Conservation (phyloP, 495 filamentous ascomycete genomes). For the Penicillium argentinense region DNA sequence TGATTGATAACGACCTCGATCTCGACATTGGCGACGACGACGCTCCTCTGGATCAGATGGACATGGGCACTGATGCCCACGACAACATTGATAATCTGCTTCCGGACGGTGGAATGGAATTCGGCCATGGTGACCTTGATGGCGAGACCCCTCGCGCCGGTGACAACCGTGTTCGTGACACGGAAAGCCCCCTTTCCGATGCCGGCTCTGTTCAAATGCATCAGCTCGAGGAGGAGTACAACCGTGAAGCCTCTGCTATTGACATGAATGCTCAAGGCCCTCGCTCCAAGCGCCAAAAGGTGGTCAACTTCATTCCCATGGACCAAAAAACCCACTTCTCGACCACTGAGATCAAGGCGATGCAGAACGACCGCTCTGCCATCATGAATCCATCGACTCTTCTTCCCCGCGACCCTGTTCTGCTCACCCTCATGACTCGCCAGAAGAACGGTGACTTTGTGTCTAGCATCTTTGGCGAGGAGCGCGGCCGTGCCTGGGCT, state of each 20-base stretch:
- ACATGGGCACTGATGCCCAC: conserved; percentile 31
- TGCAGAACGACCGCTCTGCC: conserved; percentile 73
- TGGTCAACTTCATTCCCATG: conserved; percentile 52
- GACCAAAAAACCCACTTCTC: conserved; percentile 65
- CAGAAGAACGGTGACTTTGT: conserved; percentile 89
- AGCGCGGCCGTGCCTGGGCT: conserved; percentile 76
- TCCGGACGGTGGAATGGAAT: conserved; percentile 45
- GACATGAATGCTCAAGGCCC: too few relatives aligned
- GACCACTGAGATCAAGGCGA: conserved; percentile 64
- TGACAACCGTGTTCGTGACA: conserved; percentile 64
- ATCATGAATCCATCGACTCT: conserved; percentile 79
- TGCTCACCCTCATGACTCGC: conserved; percentile 85
- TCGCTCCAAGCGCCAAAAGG: conserved; percentile 75
- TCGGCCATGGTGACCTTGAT: conserved; percentile 45
- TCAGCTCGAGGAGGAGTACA: conserved; percentile 62
- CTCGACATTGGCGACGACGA: conserved; percentile 57
- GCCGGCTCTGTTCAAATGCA: conserved; percentile 33
- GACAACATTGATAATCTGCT: conserved; percentile 33
- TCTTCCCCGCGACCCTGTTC: conserved; percentile 78
- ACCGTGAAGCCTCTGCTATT: conserved; percentile 45
- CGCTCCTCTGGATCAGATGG: conserved; percentile 44
- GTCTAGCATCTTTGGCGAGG: conserved; percentile 69
- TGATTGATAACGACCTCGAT: conserved; percentile 45
- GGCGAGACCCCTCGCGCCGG: conserved; percentile 51
- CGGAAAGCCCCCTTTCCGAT: conserved; percentile 42